A percentile compares a stretch with the other conserved stretches of the same genome.
phyloP scores from a whole-genome alignment of 2,329 filamentous ascomycete species.

The Diaporthe destruens region DNA sequence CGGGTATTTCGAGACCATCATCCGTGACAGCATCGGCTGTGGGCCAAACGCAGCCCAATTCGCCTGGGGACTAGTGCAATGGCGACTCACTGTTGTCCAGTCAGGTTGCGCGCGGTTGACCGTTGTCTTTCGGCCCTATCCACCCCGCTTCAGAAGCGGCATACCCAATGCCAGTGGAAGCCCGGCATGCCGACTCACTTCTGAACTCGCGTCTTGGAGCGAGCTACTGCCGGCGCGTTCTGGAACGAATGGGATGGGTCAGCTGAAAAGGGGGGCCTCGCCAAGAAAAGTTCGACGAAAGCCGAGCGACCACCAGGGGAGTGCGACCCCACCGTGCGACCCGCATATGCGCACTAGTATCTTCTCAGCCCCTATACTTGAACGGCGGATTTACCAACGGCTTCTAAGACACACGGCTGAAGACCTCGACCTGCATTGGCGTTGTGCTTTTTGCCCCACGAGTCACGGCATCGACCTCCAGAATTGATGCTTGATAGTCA shows the following conservation, averaged over 20 bases:
- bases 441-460: slow-evolving; percentile 33
- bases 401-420: slow-evolving; percentile 32
- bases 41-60: not conserved
- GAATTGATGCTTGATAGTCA: slow-evolving; percentile 8
- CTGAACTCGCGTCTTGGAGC: slow-evolving; percentile 20
- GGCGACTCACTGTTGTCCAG: slow-evolving; percentile 5
- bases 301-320: slow-evolving; percentile 31
- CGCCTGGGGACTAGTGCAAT: not conserved
- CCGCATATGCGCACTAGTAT: slow-evolving; percentile 5
- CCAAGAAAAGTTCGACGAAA: slow-evolving; percentile 36
- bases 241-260: slow-evolving; percentile 36
- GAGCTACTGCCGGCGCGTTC: slow-evolving; percentile 33
- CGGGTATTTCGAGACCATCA: not conserved
- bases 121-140: slow-evolving; percentile 2
- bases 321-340: slow-evolving; percentile 28
- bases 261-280: slow-evolving; percentile 36
- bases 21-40: not conserved
- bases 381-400: slow-evolving; percentile 26
- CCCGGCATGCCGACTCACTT: slow-evolving; percentile 17
- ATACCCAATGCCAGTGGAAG: slow-evolving; percentile 23
- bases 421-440: slow-evolving; percentile 31
- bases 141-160: slow-evolving; percentile 8
- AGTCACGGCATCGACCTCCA: slow-evolving; percentile 29
- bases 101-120: slow-evolving; percentile 27
- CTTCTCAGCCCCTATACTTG: slow-evolving; percentile 19